Evolutionary conservation across 2,329 filamentous ascomycete species (phyloP).

Genomic region (Lasiodiplodia sp.): DNA sequence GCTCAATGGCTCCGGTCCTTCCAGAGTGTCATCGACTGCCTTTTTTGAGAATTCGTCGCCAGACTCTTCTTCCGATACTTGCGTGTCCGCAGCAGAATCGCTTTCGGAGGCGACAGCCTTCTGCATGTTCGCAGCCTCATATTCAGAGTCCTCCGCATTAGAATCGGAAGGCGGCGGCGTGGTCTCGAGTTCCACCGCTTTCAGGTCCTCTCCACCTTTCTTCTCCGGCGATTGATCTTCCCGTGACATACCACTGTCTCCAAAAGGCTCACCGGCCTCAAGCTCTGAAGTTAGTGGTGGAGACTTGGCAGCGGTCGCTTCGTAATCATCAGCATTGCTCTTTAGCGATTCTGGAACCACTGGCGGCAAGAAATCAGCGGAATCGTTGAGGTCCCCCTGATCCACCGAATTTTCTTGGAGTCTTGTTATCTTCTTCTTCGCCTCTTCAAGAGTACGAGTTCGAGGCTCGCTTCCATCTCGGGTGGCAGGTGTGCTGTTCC

Average conservation of each 20-base stretch:
- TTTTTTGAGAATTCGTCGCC: not conserved
- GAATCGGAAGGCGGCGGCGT: not conserved
- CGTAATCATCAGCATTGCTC: not conserved
- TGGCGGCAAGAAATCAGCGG: not conserved
- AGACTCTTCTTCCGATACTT: not conserved
- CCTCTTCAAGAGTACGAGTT: not conserved
- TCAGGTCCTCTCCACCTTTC: not conserved
- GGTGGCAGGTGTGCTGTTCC: not conserved
- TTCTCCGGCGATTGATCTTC: not conserved
- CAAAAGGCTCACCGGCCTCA: not conserved
- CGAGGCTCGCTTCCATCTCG: not conserved
- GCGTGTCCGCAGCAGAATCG: not conserved
- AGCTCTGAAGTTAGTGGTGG: not conserved
- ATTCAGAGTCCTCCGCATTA: not conserved
- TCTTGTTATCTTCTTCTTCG: not conserved
- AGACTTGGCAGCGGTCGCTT: not conserved
- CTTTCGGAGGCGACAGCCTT: not conserved
- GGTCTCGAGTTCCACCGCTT: not conserved
- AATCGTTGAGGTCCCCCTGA: not conserved
- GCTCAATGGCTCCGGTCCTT: not conserved
- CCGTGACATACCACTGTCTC: not conserved
- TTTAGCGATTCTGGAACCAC: not conserved
- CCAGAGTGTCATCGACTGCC: not conserved
- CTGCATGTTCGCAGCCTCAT: not conserved
- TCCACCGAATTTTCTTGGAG: not conserved